Conservation (phyloP, 495 filamentous ascomycete genomes). For the Penicillium coffeae region DNA sequence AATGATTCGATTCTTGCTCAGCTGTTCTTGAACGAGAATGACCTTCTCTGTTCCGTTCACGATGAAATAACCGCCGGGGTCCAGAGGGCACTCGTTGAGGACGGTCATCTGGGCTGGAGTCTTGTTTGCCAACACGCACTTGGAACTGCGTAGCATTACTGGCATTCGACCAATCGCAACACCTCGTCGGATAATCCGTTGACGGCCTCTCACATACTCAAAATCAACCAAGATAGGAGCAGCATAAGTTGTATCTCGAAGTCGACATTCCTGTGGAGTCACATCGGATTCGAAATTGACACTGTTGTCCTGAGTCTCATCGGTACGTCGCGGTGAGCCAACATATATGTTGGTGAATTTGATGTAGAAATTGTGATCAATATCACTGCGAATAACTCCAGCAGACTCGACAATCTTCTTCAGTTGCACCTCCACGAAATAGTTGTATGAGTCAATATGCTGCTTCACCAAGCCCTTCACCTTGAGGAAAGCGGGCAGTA, state of each 20-base stretch:
- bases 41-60: constrained; percentile 98
- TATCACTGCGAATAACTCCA: constrained; percentile 77
- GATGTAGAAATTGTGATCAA: constrained; percentile 80
- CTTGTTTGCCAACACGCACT: constrained; percentile 78
- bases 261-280: constrained; percentile 90
- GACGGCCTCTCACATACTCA: constrained; percentile 72
- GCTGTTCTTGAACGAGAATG: constrained; percentile 94
- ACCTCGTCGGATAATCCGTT: constrained; percentile 62
- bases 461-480: constrained; percentile 96
- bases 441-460: constrained; percentile 98
- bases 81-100: constrained; percentile 89
- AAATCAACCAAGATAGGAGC: constrained; percentile 89
- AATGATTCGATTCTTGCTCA: constrained; percentile 98
- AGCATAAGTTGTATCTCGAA: constrained; percentile 93
- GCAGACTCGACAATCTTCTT: constrained; percentile 95
- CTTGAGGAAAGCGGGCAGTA: constrained; percentile 92
- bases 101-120: constrained; percentile 77
- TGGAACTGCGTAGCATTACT: constrained; percentile 93
- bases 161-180: constrained; percentile 85
- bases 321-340: constrained; percentile 68
- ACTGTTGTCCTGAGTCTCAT: constrained; percentile 53
- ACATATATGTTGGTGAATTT: constrained; percentile 89
- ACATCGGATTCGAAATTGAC: constrained; percentile 55
- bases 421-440: constrained; percentile 89
- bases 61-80: constrained; percentile 97